Evolutionary conservation across 805 yeast species (phyloP).

Genomic region (Hanseniaspora nectarophila): DNA sequence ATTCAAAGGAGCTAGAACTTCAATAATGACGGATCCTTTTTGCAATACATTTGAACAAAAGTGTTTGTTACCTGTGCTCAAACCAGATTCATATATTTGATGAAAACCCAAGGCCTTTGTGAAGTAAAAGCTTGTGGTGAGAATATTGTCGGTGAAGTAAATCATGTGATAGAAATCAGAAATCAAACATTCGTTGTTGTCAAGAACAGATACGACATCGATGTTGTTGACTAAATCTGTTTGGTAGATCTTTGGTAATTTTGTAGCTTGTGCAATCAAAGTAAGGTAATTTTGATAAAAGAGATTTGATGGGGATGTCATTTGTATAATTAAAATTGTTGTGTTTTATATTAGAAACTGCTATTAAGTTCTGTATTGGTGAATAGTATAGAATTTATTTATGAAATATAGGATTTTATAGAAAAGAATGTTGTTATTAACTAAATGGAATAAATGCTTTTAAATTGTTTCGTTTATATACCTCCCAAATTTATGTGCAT

Average conservation of each 20-base stretch:
- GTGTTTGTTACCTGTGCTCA: slow-evolving; percentile 54
- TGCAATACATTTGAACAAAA: slow-evolving; percentile 48
- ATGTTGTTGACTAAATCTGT: not conserved
- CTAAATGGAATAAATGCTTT: no score
- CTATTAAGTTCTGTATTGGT: no score
- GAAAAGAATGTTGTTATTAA: no score
- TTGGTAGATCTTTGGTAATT: not conserved
- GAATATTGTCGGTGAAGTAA: slow-evolving; percentile 1
- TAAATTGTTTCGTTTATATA: no score
- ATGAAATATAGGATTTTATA: no score
- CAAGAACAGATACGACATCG: not conserved
- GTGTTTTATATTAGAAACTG: no score
- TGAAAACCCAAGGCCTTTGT: slow-evolving; percentile 43
- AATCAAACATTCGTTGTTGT: not conserved
- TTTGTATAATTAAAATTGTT: no score
- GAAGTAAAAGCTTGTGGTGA: slow-evolving; percentile 24
- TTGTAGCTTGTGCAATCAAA: not conserved
- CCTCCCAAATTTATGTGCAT: no score
- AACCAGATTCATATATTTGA: slow-evolving; percentile 49
- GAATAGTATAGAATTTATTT: no score
- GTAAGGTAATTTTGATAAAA: not conserved
- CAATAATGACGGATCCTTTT: slow-evolving; percentile 44
- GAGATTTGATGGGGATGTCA: not conserved
- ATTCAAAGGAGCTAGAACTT: slow-evolving; percentile 30
- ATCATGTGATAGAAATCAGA: slow-evolving; percentile 2